phyloP scores from a whole-genome alignment of 176 grass and related monocot genomes.

The Puccinellia tenuiflora region DNA sequence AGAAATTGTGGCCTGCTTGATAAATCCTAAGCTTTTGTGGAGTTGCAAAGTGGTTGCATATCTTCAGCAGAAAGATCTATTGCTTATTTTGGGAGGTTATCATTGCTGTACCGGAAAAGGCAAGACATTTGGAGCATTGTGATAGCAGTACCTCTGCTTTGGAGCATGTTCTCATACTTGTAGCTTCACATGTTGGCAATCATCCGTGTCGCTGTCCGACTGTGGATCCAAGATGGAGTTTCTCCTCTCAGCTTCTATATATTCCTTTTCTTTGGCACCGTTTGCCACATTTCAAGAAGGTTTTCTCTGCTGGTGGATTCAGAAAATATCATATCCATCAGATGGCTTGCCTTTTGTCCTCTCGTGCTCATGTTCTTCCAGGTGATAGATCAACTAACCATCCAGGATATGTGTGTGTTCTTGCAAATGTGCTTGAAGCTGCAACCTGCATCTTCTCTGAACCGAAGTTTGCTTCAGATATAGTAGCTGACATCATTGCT shows the following conservation, averaged over 20 bases:
- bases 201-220: slow-evolving; percentile 45
- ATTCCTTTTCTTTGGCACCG: slow-evolving; percentile 90
- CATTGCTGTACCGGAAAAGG: slow-evolving; percentile 44
- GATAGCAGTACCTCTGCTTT: slow-evolving; percentile 42
- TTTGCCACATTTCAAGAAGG: slow-evolving; percentile 82
- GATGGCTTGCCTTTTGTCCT: slow-evolving; percentile 52
- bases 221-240: slow-evolving; percentile 71
- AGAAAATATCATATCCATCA: slow-evolving; percentile 77
- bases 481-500: slow-evolving; percentile 71
- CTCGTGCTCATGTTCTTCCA: slow-evolving; percentile 42
- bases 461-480: slow-evolving; percentile 53
- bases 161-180: slow-evolving; percentile 60
- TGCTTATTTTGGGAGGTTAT: slow-evolving; percentile 68
- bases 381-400: slow-evolving; percentile 47
- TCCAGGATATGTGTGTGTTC: slow-evolving; percentile 91
- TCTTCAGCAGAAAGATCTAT: slow-evolving; percentile 61
- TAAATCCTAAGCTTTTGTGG: slow-evolving; percentile 75
- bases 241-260: slow-evolving; percentile 78
- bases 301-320: slow-evolving; percentile 60
- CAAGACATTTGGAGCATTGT: slow-evolving; percentile 19
- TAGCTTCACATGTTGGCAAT: slow-evolving; percentile 71
- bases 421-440: slow-evolving; percentile 95
- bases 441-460: slow-evolving; percentile 74
- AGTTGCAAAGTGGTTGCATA: slow-evolving; percentile 49
- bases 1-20: slow-evolving; percentile 66